Conservation (phyloP, 2,329 filamentous ascomycete species). For the Pezicula rhizophila region DNA sequence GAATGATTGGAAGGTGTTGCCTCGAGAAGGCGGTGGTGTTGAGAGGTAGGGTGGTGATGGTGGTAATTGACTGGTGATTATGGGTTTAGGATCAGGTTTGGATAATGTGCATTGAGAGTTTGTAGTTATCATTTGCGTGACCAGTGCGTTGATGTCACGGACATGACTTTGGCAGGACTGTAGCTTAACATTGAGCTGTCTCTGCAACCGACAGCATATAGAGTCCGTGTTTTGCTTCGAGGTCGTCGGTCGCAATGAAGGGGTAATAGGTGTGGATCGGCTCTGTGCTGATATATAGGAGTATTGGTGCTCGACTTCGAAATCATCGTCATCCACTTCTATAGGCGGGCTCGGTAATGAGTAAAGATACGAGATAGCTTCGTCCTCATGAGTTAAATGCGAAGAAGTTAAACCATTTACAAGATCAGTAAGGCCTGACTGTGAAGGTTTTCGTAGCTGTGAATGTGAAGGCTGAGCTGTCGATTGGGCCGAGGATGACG, state of each 20-base stretch:
- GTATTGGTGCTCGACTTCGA: not conserved
- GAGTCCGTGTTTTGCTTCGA: conserved; percentile 1
- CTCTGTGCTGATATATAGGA: not conserved
- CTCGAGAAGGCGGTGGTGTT: not conserved
- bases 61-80: not conserved
- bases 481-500: conserved; percentile 4
- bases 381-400: conserved; percentile 1
- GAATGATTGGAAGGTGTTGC: too few relatives aligned
- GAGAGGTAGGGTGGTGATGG: not conserved
- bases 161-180: conserved; percentile 15
- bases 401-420: conserved; percentile 5
- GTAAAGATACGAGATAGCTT: conserved; percentile 7
- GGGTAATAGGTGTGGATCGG: conserved; percentile 7
- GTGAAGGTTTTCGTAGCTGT: not conserved
- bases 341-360: conserved; percentile 11
- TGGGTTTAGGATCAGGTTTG: not conserved
- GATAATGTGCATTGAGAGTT: conserved; percentile 17
- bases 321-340: not conserved
- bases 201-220: conserved; percentile 13
- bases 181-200: conserved; percentile 19
- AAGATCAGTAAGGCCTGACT: conserved; percentile 5
- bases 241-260: conserved; percentile 3
- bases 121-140: conserved; percentile 18
- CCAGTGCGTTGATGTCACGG: conserved; percentile 16
- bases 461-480: conserved; percentile 1